Evolutionary conservation across 768 basidiomycete species (phyloP).

Genomic region (Coprinopsis strossmayeri): DNA sequence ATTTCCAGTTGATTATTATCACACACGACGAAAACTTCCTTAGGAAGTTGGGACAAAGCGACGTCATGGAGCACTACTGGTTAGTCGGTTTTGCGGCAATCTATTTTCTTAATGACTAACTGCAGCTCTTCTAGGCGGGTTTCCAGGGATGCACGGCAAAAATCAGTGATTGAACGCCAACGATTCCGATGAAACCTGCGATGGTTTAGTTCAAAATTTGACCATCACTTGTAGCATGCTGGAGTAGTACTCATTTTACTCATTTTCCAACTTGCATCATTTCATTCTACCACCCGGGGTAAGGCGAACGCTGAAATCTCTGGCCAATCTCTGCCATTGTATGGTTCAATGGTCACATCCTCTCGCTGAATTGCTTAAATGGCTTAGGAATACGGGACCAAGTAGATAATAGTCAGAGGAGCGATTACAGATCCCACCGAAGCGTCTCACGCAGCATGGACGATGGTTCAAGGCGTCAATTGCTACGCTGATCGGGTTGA

Average conservation of each 20-base stretch:
- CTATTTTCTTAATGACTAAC: slow-evolving; percentile 1
- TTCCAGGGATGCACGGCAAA: slow-evolving; percentile 60
- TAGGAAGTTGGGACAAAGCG: slow-evolving; percentile 78
- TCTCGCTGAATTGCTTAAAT: no score
- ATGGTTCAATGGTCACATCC: no score
- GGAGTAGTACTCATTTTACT: no score
- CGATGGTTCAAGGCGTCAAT: not conserved
- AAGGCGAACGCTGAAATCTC: no score
- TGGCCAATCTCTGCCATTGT: no score
- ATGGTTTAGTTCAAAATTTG: not conserved
- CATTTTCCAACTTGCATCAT: no score
- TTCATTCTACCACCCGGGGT: no score
- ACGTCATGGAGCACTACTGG: slow-evolving; percentile 97
- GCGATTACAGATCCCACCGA: not conserved
- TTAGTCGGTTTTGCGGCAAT: slow-evolving; percentile 28
- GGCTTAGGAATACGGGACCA: no score
- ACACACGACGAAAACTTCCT: slow-evolving; percentile 98
- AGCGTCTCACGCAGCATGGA: not conserved
- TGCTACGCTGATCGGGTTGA: not conserved
- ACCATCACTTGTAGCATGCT: not conserved
- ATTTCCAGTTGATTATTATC: slow-evolving; percentile 95
- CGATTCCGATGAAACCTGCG: slow-evolving; percentile 30
- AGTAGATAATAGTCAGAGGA: not conserved
- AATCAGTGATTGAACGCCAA: slow-evolving; percentile 70
- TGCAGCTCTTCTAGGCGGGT: slow-evolving; percentile 58